Conservation (phyloP, 2,329 filamentous ascomycete species). For the Cucurbitaria berberidis region DNA sequence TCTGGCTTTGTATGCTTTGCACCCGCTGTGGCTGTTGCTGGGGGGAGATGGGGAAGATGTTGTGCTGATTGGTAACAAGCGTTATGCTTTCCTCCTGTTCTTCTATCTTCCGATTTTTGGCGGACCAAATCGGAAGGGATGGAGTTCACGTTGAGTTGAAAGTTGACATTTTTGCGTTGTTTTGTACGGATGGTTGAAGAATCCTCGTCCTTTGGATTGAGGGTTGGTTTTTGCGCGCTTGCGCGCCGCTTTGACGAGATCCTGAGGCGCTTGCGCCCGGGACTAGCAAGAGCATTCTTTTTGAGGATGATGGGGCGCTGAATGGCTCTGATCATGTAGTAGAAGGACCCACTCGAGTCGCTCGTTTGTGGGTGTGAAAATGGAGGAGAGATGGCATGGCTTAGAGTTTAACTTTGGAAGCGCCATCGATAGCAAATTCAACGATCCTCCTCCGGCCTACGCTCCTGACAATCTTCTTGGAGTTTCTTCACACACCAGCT, state of each 20-base stretch:
- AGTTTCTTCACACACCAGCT: constrained; percentile 19
- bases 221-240: constrained; percentile 47
- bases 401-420: constrained; percentile 1
- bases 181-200: constrained; percentile 41
- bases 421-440: constrained; percentile 36
- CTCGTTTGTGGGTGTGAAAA: constrained; percentile 22
- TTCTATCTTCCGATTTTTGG: constrained; percentile 18
- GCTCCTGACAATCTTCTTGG: constrained; percentile 7
- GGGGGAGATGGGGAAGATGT: constrained; percentile 34
- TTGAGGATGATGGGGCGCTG: constrained; percentile 17
- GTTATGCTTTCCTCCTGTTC: constrained; percentile 46
- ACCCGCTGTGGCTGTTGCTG: constrained; percentile 43
- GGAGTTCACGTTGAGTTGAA: constrained; percentile 36
- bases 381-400: constrained; percentile 23
- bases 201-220: constrained; percentile 50
- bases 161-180: constrained; percentile 47
- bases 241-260: constrained; percentile 41
- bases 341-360: constrained; percentile 13
- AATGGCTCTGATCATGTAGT: constrained; percentile 11
- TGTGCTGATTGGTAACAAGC: constrained; percentile 52
- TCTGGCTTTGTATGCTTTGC: constrained; percentile 43
- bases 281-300: constrained; percentile 23
- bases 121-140: constrained; percentile 19
- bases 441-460: constrained; percentile 23
- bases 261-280: constrained; percentile 41